phyloP scores from a whole-genome alignment of 169 alveolate genomes.

The Plasmodium inui region DNA sequence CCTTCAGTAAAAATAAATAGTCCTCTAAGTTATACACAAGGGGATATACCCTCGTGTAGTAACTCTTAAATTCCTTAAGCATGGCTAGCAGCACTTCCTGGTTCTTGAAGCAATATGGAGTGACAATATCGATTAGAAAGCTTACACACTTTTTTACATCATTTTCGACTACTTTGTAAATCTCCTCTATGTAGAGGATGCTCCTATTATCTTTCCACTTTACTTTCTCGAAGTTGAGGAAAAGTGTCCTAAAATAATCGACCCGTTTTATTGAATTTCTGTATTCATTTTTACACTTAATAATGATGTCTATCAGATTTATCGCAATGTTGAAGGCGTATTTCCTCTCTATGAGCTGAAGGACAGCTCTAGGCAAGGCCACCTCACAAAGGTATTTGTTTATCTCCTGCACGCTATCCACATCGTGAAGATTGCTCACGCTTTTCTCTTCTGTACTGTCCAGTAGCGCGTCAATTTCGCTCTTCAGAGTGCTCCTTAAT shows the following conservation, averaged over 20 bases:
- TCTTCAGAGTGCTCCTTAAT: background rate
- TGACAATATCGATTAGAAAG: constrained; percentile 34
- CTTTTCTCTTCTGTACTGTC: constrained; percentile 14
- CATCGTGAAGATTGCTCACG: constrained; percentile 22
- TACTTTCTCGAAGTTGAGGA: constrained; percentile 23
- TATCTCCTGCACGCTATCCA: constrained; percentile 19
- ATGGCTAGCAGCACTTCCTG: constrained; percentile 10
- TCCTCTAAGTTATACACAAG: constrained; percentile 62
- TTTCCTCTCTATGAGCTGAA: constrained; percentile 56
- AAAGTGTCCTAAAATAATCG: constrained; percentile 37
- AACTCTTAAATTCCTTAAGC: constrained; percentile 46
- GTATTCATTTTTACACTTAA: constrained; percentile 56
- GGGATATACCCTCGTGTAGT: constrained; percentile 21
- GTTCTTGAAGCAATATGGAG: constrained; percentile 51
- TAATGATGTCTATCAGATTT: constrained; percentile 28
- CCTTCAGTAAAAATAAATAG: constrained; percentile 46
- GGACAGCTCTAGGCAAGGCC: constrained; percentile 9
- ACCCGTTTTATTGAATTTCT: constrained; percentile 7
- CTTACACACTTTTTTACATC: constrained; percentile 44
- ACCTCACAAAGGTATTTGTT: constrained; percentile 27
- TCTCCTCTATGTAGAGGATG: constrained; percentile 49
- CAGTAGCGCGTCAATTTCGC: constrained; percentile 10
- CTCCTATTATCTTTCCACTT: constrained; percentile 33
- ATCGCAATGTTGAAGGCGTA: constrained; percentile 53
- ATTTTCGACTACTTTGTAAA: constrained; percentile 42